Percentiles rank a stretch among this genome's conserved stretches.
These are phyloP conservation scores for Globisporangium paddicum DNA, from an alignment of 352 stramenopile genomes.

Conservation along the genomic window DNA sequence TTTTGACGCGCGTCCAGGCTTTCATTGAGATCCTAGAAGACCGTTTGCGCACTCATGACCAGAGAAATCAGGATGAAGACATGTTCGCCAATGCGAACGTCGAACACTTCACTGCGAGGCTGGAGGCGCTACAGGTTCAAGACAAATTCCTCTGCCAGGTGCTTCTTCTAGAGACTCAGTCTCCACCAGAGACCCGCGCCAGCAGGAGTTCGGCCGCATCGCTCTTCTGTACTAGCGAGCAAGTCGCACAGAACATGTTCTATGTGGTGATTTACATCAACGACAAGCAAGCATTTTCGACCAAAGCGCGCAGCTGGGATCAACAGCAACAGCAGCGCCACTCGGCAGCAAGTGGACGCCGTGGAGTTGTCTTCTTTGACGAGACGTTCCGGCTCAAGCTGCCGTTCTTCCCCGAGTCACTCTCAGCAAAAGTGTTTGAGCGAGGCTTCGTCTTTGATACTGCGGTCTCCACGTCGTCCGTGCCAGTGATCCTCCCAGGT, in stretches of 20 bases:
- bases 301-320: slow-evolving; percentile 18
- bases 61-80: neutral
- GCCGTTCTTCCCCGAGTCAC: slow-evolving; percentile 41
- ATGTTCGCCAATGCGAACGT: neutral
- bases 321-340: neutral
- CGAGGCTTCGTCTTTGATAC: slow-evolving; percentile 26
- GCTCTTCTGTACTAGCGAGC: neutral
- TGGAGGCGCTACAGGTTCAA: slow-evolving; percentile 30
- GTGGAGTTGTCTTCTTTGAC: slow-evolving; percentile 37
- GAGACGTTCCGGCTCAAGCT: slow-evolving; percentile 45
- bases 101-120: slow-evolving; percentile 18
- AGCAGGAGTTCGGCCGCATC: neutral
- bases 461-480: slow-evolving; percentile 39
- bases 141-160: slow-evolving; percentile 29
- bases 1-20: slow-evolving; percentile 31
- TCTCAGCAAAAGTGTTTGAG: slow-evolving; percentile 49
- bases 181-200: neutral
- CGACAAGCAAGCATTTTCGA: slow-evolving; percentile 30
- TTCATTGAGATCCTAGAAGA: slow-evolving; percentile 32
- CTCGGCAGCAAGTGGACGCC: neutral
- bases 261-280: slow-evolving; percentile 41
- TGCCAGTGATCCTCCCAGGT: slow-evolving; percentile 51
- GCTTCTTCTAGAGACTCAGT: slow-evolving; percentile 13
- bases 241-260: slow-evolving; percentile 11
- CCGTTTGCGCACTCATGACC: neutral